phyloP scores from a whole-genome alignment of 2,329 filamentous ascomycete genomes.

The Thermoascus crustaceus region DNA sequence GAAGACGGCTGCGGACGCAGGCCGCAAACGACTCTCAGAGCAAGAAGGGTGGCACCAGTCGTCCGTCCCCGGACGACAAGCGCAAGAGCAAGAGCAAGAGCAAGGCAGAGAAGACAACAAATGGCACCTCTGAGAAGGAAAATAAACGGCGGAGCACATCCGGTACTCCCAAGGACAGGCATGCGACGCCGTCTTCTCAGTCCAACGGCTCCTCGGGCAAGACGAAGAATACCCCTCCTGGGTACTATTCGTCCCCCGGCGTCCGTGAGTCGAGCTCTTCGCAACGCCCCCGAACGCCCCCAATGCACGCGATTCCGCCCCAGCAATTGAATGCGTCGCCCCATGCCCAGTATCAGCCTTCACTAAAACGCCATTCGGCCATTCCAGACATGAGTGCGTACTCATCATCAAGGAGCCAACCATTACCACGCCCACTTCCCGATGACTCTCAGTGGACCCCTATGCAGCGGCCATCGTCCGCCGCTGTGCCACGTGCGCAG shows the following conservation, averaged over 20 bases:
- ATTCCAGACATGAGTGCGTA: conserved; percentile 28
- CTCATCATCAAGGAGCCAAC: conserved; percentile 29
- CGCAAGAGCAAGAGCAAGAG: conserved; percentile 5
- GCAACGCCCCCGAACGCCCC: conserved; percentile 37
- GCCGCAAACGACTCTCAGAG: conserved; percentile 17
- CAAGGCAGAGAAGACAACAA: conserved; percentile 10
- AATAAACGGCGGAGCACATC: conserved; percentile 14
- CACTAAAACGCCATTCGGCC: conserved; percentile 23
- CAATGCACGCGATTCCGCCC: conserved; percentile 31
- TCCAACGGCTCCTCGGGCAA: conserved; percentile 42
- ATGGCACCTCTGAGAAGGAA: conserved; percentile 9
- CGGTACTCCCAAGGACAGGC: conserved; percentile 10
- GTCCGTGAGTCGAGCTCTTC: conserved; percentile 26
- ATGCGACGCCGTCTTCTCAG: conserved; percentile 29
- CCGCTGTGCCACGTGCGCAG: conserved; percentile 19
- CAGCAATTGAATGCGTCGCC: conserved; percentile 28
- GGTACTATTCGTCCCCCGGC: conserved; percentile 28
- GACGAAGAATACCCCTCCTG: conserved; percentile 39
- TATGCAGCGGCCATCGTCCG: conserved; percentile 32
- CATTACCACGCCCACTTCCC: conserved; percentile 34
- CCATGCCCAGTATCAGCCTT: conserved; percentile 25
- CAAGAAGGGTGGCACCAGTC: conserved; percentile 15
- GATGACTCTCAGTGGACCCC: conserved; percentile 42
- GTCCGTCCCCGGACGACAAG: conserved; percentile 5
- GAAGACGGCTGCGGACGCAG: conserved; percentile 50